phyloP scores from a whole-genome alignment of 345 rosid species.

The Excoecaria cochinchinensis region DNA sequence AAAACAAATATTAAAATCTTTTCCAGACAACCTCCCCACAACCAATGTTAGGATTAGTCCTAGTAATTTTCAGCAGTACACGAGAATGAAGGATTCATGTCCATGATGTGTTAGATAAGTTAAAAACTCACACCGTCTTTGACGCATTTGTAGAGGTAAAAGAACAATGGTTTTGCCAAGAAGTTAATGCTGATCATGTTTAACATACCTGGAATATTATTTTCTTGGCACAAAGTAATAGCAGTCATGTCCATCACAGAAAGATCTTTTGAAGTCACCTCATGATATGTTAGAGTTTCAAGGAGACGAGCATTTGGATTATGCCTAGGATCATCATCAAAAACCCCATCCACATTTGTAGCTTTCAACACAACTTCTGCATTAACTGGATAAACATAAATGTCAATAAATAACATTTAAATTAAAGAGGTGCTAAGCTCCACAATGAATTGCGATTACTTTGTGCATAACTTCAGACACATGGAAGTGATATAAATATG shows the following conservation, averaged over 20 bases:
- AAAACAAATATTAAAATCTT: too few relatives aligned
- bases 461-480: neutral
- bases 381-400: constrained; percentile 53
- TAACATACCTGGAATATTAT: constrained; percentile 80
- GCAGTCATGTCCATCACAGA: constrained; percentile 99
- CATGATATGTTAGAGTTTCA: constrained; percentile 71
- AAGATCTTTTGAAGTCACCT: constrained; percentile 85
- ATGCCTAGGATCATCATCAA: constrained; percentile 73
- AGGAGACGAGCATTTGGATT: constrained; percentile 85
- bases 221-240: constrained; percentile 91
- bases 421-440: neutral
- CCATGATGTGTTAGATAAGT: too few relatives aligned
- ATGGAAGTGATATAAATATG: neutral
- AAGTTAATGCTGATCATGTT: neutral
- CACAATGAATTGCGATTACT: neutral
- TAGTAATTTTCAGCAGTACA: too few relatives aligned
- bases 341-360: constrained; percentile 92
- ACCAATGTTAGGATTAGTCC: too few relatives aligned
- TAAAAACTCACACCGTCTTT: too few relatives aligned
- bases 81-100: too few relatives aligned
- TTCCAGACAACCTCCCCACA: too few relatives aligned
- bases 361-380: constrained; percentile 93
- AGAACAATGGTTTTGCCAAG: too few relatives aligned
- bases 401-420: constrained; percentile 1
- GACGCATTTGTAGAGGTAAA: neutral